Evolutionary conservation across 2,329 filamentous ascomycete genomes (phyloP), one percentile per base, ranked within the genome.

Genomic region (Harringtonia aguacate): DNA sequence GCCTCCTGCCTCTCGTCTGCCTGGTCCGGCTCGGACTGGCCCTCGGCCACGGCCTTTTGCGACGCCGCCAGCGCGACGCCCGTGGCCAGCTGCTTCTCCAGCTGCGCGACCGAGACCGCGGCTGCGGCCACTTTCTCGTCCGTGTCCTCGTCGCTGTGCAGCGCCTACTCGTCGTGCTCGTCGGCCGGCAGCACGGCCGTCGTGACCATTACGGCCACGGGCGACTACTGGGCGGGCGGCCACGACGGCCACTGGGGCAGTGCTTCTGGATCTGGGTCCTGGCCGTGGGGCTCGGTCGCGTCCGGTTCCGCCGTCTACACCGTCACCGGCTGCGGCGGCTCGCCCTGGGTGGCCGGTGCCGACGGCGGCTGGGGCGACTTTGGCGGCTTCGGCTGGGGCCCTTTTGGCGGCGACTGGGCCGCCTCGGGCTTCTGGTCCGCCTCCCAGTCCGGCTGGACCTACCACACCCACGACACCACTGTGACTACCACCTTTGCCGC

Each of bases 291-390:
- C 33, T 37, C 36, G 20, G 49, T 40, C 36, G 64, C 62, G 38
- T 66, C 60, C 58, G 54, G 60, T 2, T 61, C 60, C 37, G 60
- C 61, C 35, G 58, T 57, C 17, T 64, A 62, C 46, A 68, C 65
- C 21, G 61, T 68, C 4, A 67, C 64, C 1, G 64, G 64, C 2
- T 68, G 65, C 48, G 55, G 57, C 48, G 63, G 62, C 3, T 62
- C 59, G n/a, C 62, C 62, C 0, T 67, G 65, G 65, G 59, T 61
- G 60, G 60, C 47, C 61, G 61, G 5, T 65, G 59, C 55, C 63
- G 63, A 36, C 29, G 40, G 63, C 48, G 56, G 57, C 14, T 42
- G 41, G 43, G 46, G 64, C 48, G 56, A 63, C 27, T 61, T 61
- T 1, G 65, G 62, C 61, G 58, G 57, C 33, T 57, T 56, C 30